Evolutionary conservation across 2,329 filamentous ascomycete genomes (phyloP).

Genomic region (Neofusicoccum parvum): DNA sequence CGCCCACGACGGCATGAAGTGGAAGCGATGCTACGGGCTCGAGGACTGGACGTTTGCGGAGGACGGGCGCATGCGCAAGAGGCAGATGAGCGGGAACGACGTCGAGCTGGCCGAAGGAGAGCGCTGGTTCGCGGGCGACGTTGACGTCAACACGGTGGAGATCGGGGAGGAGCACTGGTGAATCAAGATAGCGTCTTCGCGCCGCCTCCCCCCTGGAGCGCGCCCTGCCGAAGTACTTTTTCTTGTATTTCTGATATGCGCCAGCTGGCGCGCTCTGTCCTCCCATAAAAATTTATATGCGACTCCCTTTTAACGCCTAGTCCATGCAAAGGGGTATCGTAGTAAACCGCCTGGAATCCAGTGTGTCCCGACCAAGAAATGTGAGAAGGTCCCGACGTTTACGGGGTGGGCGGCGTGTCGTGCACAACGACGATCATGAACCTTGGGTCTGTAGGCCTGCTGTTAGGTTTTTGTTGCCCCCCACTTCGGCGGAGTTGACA

Average conservation of each 20-base stretch:
- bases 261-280: background rate
- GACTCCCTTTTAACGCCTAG: conserved; percentile 17
- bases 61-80: conserved; percentile 71
- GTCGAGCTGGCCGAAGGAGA: conserved; percentile 63
- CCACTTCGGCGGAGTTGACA: background rate
- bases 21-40: conserved; percentile 86
- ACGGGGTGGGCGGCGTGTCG: conserved; percentile 68
- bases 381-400: background rate
- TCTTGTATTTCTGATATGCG: background rate
- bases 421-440: conserved; percentile 80
- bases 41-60: conserved; percentile 77
- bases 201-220: background rate
- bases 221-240: background rate
- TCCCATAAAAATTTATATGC: background rate
- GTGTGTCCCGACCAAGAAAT: background rate
- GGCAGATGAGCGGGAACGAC: conserved; percentile 77
- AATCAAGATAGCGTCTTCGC: background rate
- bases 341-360: conserved; percentile 10
- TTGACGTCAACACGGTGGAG: conserved; percentile 68
- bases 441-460: conserved; percentile 58
- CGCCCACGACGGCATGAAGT: conserved; percentile 62
- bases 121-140: conserved; percentile 70
- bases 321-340: conserved; percentile 21
- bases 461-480: background rate
- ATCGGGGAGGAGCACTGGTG: conserved; percentile 71